Percentiles rank a stretch among this genome's conserved stretches.
Evolutionary conservation across 2,329 filamentous ascomycete species (phyloP).

Genomic region (Aspergillus quadrilineatus): DNA sequence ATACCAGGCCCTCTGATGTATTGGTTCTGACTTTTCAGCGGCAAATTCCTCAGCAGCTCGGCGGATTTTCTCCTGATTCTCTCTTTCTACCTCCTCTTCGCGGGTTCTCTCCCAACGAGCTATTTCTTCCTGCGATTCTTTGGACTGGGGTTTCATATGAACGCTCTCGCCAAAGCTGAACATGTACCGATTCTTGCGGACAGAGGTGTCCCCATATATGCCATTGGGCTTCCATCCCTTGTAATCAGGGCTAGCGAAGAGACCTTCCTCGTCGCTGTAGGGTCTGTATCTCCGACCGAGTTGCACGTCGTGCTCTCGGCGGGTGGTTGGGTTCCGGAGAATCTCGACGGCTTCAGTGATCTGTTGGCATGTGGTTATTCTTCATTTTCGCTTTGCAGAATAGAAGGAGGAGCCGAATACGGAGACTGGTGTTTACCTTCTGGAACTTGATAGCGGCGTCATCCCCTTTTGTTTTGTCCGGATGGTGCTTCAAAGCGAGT

Average conservation of each 20-base stretch:
- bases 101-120: constrained; percentile 11
- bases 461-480: constrained; percentile 31
- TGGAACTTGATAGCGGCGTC: constrained; percentile 22
- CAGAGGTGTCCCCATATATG: constrained; percentile 1
- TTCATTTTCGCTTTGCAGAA: background rate
- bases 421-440: constrained; percentile 18
- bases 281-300: constrained; percentile 8
- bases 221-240: constrained; percentile 17
- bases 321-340: constrained; percentile 31
- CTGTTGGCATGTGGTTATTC: constrained; percentile 11
- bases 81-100: constrained; percentile 6
- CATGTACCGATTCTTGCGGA: constrained; percentile 24
- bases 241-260: constrained; percentile 1
- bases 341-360: constrained; percentile 35
- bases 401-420: too few species aligned
- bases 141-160: constrained; percentile 30
- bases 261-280: background rate
- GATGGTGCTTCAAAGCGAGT: constrained; percentile 36
- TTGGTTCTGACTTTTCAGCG: background rate
- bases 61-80: constrained; percentile 1
- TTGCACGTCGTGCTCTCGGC: constrained; percentile 23
- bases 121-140: constrained; percentile 23
- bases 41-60: constrained; percentile 8
- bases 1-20: background rate
- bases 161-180: constrained; percentile 32